These are phyloP conservation scores for Candida berthetii DNA, from an alignment of 805 yeast species.

Conservation along the genomic window DNA sequence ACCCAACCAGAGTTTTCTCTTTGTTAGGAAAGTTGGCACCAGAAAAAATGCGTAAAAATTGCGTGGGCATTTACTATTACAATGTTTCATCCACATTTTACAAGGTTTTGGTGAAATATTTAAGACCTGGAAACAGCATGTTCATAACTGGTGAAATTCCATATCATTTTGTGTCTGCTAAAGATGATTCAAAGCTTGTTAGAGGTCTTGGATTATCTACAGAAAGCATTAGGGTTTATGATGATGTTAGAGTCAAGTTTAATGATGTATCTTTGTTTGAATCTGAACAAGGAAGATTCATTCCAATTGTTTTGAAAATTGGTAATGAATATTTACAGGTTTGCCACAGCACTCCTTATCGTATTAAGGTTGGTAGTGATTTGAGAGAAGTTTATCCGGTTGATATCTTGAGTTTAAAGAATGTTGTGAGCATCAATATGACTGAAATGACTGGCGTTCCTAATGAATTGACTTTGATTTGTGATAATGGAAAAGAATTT, in stretches of 20 bases:
- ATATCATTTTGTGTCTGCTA: slow-evolving; percentile 36
- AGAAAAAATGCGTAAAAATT: slow-evolving; percentile 41
- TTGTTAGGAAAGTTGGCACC: slow-evolving; percentile 44
- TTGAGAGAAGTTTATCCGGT: slow-evolving; percentile 30
- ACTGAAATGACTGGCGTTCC: slow-evolving; percentile 39
- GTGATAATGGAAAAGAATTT: slow-evolving; percentile 27
- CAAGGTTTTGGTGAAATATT: slow-evolving; percentile 17
- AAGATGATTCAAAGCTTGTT: slow-evolving; percentile 38
- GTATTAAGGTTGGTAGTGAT: slow-evolving; percentile 29
- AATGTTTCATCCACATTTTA: slow-evolving; percentile 26
- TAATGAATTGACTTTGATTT: slow-evolving; percentile 42
- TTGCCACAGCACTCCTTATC: slow-evolving; percentile 34
- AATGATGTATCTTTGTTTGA: slow-evolving; percentile 49
- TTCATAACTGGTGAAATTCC: slow-evolving; percentile 22
- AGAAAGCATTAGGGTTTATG: slow-evolving; percentile 32
- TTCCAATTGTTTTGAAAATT: slow-evolving; percentile 57
- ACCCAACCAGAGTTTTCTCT: slow-evolving; percentile 24
- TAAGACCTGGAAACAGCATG: slow-evolving; percentile 18
- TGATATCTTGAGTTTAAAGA: slow-evolving; percentile 36
- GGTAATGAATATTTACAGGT: slow-evolving; percentile 69
- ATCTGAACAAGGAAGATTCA: slow-evolving; percentile 37
- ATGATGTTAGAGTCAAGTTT: slow-evolving; percentile 46
- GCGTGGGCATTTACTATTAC: slow-evolving; percentile 45
- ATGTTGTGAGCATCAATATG: slow-evolving; percentile 32
- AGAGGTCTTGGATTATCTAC: slow-evolving; percentile 38